phyloP scores from a whole-genome alignment of 768 basidiomycete genomes.

The Lanmaoa pseudosensibilis region DNA sequence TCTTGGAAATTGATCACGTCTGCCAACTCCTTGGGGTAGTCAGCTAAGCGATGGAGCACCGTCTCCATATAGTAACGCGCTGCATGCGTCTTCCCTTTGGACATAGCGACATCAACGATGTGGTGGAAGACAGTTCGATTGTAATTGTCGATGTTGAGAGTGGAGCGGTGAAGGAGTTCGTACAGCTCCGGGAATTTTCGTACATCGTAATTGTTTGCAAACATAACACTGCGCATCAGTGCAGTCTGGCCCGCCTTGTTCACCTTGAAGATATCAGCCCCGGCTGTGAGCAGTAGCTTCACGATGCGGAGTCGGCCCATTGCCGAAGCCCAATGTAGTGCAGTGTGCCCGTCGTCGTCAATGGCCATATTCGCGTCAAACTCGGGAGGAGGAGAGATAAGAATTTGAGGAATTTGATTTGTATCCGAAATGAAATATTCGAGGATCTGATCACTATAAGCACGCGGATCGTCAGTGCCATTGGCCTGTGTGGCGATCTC shows the following conservation, averaged over 20 bases:
- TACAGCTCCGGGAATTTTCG: constrained; percentile 98
- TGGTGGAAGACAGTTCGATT: constrained; percentile 99
- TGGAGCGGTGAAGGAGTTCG: constrained; percentile 95
- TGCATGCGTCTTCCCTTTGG: constrained; percentile 96
- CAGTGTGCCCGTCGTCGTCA: constrained; percentile 97
- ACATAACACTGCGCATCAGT: constrained; percentile 99
- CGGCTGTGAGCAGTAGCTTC: constrained; percentile 88
- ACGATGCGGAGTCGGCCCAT: constrained; percentile 98
- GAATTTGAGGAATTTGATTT: constrained; percentile 81
- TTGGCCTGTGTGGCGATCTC: constrained; percentile 42
- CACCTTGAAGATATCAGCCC: constrained; percentile 95
- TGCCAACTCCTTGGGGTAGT: constrained; percentile 93
- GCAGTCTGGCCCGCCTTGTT: constrained; percentile 97
- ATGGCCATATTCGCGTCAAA: constrained; percentile 96
- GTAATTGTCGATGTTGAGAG: constrained; percentile 96
- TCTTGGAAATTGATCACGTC: constrained; percentile 99
- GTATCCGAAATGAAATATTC: constrained; percentile 99
- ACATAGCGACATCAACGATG: constrained; percentile 95
- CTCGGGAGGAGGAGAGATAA: constrained; percentile 84
- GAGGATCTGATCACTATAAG: constrained; percentile 94
- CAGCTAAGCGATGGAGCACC: constrained; percentile 78
- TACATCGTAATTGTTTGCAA: constrained; percentile 98
- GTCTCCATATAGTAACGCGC: constrained; percentile 99
- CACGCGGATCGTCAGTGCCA: constrained; percentile 52
- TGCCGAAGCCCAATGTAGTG: constrained; percentile 97